A percentile compares a stretch with the other conserved stretches of the same genome.
Conservation (phyloP, 164 flowering plant genomes). For the Vitis riparia region DNA sequence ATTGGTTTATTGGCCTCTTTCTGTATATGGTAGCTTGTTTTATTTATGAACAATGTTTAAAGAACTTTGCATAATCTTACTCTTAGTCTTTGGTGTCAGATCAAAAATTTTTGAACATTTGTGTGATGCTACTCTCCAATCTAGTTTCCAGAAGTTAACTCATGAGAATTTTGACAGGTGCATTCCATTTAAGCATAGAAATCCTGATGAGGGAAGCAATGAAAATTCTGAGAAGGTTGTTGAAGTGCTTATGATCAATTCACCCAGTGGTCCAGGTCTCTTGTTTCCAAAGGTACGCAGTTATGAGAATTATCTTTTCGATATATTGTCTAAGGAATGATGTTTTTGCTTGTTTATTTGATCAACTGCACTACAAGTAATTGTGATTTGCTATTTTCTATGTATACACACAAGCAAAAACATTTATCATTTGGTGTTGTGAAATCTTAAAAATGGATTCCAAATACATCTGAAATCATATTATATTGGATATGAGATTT, state of each 20-base stretch:
- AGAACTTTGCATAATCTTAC: no score
- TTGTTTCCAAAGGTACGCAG: slow-evolving; percentile 77
- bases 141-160: slow-evolving; percentile 2
- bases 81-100: no score
- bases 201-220: slow-evolving; percentile 30
- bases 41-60: no score
- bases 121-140: neutral
- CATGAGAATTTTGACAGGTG: slow-evolving; percentile 42
- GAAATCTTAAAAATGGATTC: no score
- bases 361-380: neutral
- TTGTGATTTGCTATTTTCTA: no score
- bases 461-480: no score
- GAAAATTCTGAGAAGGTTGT: slow-evolving; percentile 41
- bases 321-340: neutral
- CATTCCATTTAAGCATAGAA: slow-evolving; percentile 64
- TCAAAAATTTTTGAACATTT: neutral
- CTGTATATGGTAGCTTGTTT: no score
- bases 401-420: no score
- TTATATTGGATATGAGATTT: no score
- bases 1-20: no score
- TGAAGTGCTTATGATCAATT: slow-evolving; percentile 83
- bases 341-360: neutral
- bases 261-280: slow-evolving; percentile 84
- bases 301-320: neutral
- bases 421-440: no score